These are phyloP conservation scores for Iris macrosiphon DNA, from an alignment of 106 monocot genomes.

Conservation along the genomic window DNA sequence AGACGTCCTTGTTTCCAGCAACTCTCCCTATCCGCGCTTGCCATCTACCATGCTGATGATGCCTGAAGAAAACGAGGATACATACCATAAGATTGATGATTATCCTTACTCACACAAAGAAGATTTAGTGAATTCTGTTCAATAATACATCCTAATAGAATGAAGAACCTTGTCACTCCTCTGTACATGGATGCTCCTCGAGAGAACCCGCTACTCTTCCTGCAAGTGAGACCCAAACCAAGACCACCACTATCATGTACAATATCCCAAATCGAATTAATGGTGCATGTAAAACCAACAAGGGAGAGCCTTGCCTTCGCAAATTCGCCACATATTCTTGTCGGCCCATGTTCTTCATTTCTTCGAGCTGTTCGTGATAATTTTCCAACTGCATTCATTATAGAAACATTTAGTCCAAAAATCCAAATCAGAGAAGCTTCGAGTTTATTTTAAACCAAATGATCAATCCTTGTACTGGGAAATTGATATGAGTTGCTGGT, in stretches of 20 bases:
- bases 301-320: constrained; percentile 13
- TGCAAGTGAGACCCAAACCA: constrained; percentile 20
- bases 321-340: constrained; percentile 67
- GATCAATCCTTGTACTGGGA: constrained; percentile 61
- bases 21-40: constrained; percentile 94
- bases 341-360: constrained; percentile 60
- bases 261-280: not conserved
- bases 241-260: not conserved
- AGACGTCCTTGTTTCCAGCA: constrained; percentile 98
- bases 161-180: constrained; percentile 87
- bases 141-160: not conserved
- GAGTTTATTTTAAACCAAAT: not conserved
- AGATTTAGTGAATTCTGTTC: not conserved
- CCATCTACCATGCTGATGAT: constrained; percentile 99
- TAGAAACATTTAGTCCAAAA: not conserved
- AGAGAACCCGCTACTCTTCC: constrained; percentile 98
- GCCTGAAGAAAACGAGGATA: constrained; percentile 34
- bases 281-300: not conserved
- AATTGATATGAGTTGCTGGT: constrained; percentile 90
- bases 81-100: constrained; percentile 1
- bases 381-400: constrained; percentile 18
- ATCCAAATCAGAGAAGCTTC: not conserved
- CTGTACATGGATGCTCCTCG: constrained; percentile 94
- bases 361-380: constrained; percentile 42
- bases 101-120: not conserved